Percentiles rank a stretch among this genome's conserved stretches.
Evolutionary conservation across 257 asterid species (phyloP).

Genomic region (Nicotiana otophora): DNA sequence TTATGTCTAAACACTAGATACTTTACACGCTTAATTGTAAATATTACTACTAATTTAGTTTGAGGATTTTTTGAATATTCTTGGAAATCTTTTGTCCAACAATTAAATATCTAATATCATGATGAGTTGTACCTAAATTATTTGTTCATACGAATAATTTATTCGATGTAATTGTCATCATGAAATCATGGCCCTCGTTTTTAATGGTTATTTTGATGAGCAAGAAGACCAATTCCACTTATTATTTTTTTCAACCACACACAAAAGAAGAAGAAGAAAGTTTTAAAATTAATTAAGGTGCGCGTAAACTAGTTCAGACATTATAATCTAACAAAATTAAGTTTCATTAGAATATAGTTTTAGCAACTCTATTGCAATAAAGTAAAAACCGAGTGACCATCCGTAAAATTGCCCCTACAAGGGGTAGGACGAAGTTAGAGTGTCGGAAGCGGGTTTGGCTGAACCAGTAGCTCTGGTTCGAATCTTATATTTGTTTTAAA

Average conservation of each 20-base stretch:
- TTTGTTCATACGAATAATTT: not conserved
- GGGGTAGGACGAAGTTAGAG: no score
- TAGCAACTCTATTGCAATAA: not conserved
- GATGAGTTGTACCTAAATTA: not conserved
- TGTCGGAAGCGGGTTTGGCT: no score
- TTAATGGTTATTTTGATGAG: not conserved
- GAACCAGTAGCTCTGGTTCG: no score
- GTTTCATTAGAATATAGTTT: not conserved
- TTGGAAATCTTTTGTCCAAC: not conserved
- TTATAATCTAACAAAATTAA: no score
- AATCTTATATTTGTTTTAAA: no score
- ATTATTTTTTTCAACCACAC: not conserved
- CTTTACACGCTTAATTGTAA: not conserved
- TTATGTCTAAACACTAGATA: not conserved
- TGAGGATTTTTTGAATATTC: not conserved
- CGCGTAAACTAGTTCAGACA: accelerated
- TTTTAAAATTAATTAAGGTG: no score
- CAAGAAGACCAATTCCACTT: not conserved
- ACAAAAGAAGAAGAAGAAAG: not conserved
- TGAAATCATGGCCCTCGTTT: not conserved
- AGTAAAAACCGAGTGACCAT: not conserved
- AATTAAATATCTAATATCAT: not conserved
- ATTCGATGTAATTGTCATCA: not conserved
- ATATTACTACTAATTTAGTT: not conserved
- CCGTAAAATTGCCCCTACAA: not conserved